Percentiles rank a stretch among this genome's conserved stretches.
Evolutionary conservation across 2,329 filamentous ascomycete species (phyloP).

Genomic region (Sarocladiaceae sp.): DNA sequence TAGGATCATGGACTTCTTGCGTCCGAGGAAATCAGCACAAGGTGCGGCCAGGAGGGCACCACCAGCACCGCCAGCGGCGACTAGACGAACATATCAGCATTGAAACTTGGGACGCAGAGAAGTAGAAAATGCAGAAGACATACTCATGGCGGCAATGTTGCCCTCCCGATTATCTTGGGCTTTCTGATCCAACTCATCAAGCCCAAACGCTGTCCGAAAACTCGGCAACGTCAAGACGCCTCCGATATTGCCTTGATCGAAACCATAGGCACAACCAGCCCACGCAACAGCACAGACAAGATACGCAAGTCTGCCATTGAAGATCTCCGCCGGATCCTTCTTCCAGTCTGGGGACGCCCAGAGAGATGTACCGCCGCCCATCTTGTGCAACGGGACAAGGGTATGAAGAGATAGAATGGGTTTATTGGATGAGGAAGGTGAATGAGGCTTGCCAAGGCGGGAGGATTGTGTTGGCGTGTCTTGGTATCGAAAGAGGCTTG

Average conservation of each 20-base stretch:
- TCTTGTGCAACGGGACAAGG: conserved; percentile 12
- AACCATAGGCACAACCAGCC: not conserved
- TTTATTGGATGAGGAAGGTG: not conserved
- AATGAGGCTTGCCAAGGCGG: conserved; percentile 2
- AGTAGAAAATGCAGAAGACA: not conserved
- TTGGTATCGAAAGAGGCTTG: not conserved
- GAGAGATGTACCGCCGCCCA: conserved; percentile 32
- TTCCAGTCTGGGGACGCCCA: conserved; percentile 4
- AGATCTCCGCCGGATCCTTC: not conserved
- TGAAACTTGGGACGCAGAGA: too few species aligned
- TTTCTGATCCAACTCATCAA: not conserved
- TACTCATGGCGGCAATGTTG: not conserved
- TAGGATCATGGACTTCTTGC: conserved; percentile 5
- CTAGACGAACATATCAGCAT: too few species aligned
- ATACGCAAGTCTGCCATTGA: not conserved
- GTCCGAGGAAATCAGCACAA: not conserved
- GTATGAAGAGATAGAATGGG: too few species aligned
- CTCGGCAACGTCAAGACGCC: conserved; percentile 1
- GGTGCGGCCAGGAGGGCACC: not conserved
- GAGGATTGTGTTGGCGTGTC: not conserved
- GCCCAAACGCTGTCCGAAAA: not conserved
- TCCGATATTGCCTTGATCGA: conserved; percentile 1
- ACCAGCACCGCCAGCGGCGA: not conserved
- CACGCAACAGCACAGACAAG: conserved; percentile 1
- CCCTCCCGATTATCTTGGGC: not conserved